These are phyloP conservation scores for Yamadazyma dendronema DNA, from an alignment of 1,139 yeast genomes.

Conservation along the genomic window DNA sequence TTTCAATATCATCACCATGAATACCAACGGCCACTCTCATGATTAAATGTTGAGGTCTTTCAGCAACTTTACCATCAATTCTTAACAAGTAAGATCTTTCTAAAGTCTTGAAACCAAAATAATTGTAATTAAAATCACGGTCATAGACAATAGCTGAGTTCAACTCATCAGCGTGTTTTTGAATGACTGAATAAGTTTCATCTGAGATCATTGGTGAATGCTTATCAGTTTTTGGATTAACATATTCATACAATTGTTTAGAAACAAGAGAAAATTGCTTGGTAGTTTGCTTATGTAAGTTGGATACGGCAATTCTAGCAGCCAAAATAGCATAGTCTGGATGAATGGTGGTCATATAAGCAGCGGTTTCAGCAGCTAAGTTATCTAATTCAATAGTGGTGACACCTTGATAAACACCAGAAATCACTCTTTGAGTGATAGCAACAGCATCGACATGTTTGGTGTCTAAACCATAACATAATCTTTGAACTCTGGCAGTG, in stretches of 20 bases:
- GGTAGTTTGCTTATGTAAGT: conserved; percentile 90
- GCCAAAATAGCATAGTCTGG: conserved; percentile 95
- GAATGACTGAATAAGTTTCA: conserved; percentile 63
- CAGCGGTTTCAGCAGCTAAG: conserved; percentile 96
- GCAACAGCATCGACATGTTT: conserved; percentile 84
- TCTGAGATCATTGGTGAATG: conserved; percentile 81
- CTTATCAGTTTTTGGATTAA: conserved; percentile 69
- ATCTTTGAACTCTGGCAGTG: conserved; percentile 50
- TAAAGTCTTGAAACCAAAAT: conserved; percentile 84
- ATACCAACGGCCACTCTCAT: conserved; percentile 91
- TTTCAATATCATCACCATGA: conserved; percentile 70
- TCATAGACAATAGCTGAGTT: conserved; percentile 81
- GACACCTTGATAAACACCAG: conserved; percentile 95
- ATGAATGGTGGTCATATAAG: conserved; percentile 93
- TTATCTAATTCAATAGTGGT: conserved; percentile 90
- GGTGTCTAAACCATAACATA: conserved; percentile 81
- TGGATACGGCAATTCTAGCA: conserved; percentile 90
- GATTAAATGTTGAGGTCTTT: conserved; percentile 86
- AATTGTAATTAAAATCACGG: conserved; percentile 80
- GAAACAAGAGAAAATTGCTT: conserved; percentile 83
- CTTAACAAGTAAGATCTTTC: conserved; percentile 80
- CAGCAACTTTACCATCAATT: conserved; percentile 71
- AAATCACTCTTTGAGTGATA: conserved; percentile 83
- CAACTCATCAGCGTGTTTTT: conserved; percentile 64
- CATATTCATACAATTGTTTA: conserved; percentile 61